Conservation (phyloP, 2,329 filamentous ascomycete species). For the Metarhizium robertsii region DNA sequence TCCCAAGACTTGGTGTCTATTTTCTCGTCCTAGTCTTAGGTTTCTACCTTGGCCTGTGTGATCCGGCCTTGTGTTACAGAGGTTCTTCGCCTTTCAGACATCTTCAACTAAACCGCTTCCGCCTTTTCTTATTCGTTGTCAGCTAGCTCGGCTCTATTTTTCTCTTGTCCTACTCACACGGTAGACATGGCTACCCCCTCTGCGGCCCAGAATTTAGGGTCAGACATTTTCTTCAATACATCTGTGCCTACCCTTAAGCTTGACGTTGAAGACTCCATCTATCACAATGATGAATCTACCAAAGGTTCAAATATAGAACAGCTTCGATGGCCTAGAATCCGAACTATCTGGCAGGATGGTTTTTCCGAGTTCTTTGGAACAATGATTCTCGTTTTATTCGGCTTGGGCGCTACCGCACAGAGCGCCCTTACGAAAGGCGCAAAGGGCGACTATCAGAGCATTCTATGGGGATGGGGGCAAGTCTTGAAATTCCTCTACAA, state of each 20-base stretch:
- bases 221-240: conserved; percentile 24
- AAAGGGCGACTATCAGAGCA: conserved; percentile 40
- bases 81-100: no score
- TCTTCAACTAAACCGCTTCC: no score
- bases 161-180: background rate
- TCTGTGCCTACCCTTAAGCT: conserved; percentile 17
- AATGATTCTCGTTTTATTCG: conserved; percentile 60
- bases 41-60: no score
- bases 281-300: conserved; percentile 10
- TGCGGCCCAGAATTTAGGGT: conserved; percentile 19
- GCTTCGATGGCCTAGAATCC: conserved; percentile 42
- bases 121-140: no score
- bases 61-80: no score
- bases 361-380: conserved; percentile 62
- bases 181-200: conserved; percentile 19
- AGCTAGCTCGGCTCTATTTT: no score
- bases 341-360: conserved; percentile 43
- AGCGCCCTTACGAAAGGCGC: conserved; percentile 45
- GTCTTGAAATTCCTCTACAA: conserved; percentile 6
- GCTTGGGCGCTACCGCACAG: conserved; percentile 62
- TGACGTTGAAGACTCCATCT: conserved; percentile 18
- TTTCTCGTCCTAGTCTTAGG: no score
- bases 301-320: conserved; percentile 12
- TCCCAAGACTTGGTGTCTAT: no score
- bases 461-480: conserved; percentile 42